Evolutionary conservation across 202 grass and related monocot species (phyloP).

Genomic region (Saccharum hybrid): DNA sequence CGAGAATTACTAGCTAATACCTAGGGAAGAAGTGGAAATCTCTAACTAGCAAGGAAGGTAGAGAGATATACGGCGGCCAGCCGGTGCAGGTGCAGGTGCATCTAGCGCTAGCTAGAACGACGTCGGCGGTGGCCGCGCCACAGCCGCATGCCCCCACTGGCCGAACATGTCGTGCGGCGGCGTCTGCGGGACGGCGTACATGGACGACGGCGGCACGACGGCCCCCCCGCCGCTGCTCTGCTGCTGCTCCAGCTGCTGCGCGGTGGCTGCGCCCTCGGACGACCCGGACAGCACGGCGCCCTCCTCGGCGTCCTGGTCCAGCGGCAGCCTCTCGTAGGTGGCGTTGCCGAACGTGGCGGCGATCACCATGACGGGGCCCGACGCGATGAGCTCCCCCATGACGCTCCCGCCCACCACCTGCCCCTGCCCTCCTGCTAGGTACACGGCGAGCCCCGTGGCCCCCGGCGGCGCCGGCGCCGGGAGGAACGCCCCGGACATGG

Average conservation of each 20-base stretch:
- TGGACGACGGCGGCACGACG: conserved; percentile 42
- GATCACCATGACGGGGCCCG: conserved; percentile 91
- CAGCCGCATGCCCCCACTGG: conserved; percentile 60
- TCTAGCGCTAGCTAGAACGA: conserved; percentile 49
- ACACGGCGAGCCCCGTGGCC: conserved; percentile 79
- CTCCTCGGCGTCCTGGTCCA: conserved; percentile 67
- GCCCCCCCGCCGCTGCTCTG: conserved; percentile 39
- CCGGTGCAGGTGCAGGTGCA: not conserved
- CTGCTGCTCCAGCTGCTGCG: no score
- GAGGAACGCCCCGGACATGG: conserved; percentile 83
- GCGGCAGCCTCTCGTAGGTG: conserved; percentile 81
- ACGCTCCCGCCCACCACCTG: conserved; percentile 88
- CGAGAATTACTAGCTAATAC: not conserved
- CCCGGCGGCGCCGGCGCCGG: conserved; percentile 66
- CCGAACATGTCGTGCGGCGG: conserved; percentile 73
- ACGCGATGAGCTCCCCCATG: conserved; percentile 83
- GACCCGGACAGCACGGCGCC: conserved; percentile 58
- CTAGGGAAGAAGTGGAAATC: conserved; percentile 39
- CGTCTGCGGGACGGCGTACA: conserved; percentile 62
- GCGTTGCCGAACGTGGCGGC: conserved; percentile 90
- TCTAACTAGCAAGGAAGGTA: conserved; percentile 39
- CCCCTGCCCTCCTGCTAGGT: conserved; percentile 79
- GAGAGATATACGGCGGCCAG: not conserved
- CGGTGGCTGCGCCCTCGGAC: conserved; percentile 46
- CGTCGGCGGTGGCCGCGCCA: conserved; percentile 50